Conservation (phyloP, 2,329 filamentous ascomycete species). For the Ophiostoma populinum region DNA sequence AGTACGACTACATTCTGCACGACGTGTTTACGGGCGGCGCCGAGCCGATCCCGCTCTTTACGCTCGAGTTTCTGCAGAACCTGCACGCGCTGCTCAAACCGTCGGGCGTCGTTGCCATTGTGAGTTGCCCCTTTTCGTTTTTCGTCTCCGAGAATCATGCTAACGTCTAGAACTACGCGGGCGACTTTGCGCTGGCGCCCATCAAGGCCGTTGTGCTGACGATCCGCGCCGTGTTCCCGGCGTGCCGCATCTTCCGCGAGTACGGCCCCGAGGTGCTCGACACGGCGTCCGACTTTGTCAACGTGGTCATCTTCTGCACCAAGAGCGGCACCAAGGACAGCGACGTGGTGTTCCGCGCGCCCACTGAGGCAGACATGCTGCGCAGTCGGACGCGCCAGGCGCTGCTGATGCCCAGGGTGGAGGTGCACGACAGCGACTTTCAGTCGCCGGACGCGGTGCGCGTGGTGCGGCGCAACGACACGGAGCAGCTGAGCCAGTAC, state of each 20-base stretch:
- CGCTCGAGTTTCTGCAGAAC: conserved; percentile 60
- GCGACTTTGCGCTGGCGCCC: conserved; percentile 62
- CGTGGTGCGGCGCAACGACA: conserved; percentile 45
- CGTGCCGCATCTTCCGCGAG: conserved; percentile 83
- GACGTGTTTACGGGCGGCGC: conserved; percentile 96
- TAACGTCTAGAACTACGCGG: conserved; percentile 66
- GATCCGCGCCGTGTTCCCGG: conserved; percentile 67
- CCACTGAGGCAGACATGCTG: conserved; percentile 49
- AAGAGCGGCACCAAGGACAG: conserved; percentile 33
- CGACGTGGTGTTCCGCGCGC: conserved; percentile 40
- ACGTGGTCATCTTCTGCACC: conserved; percentile 90
- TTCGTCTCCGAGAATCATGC: not conserved
- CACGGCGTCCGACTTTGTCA: conserved; percentile 60
- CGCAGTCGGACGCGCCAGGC: conserved; percentile 50
- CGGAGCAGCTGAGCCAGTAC: conserved; percentile 47
- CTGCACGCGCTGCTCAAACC: conserved; percentile 55
- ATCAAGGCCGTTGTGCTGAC: conserved; percentile 68
- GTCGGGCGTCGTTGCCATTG: conserved; percentile 74
- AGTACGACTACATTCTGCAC: conserved; percentile 86
- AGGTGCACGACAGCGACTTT: conserved; percentile 40
- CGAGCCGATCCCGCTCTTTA: conserved; percentile 80
- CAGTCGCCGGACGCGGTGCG: conserved; percentile 27
- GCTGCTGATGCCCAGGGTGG: conserved; percentile 56
- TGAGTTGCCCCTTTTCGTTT: conserved; percentile 25
- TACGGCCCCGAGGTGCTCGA: conserved; percentile 33